Evolutionary conservation across 2,329 filamentous ascomycete species (phyloP).

Genomic region (Curvularia lunata): DNA sequence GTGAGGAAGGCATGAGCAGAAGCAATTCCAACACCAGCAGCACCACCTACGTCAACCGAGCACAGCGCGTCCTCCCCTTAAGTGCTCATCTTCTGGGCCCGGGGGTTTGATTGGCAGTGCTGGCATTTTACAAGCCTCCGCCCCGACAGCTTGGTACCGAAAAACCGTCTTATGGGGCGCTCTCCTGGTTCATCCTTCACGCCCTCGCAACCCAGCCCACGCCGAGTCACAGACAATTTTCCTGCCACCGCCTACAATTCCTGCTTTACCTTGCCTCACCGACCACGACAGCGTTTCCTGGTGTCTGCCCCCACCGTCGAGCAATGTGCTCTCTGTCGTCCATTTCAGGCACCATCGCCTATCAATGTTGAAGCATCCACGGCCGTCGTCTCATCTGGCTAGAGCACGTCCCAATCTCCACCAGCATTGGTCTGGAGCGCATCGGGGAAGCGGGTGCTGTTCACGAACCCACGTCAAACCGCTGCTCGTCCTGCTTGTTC

Average conservation of each 20-base stretch:
- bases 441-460: conserved; percentile 38
- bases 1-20: conserved; percentile 7
- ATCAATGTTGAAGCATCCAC: conserved; percentile 24
- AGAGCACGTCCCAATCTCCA: conserved; percentile 6
- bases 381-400: conserved; percentile 27
- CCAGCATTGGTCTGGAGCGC: background rate
- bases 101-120: conserved; percentile 29
- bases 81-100: conserved; percentile 10
- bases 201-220: conserved; percentile 15
- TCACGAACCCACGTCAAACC: conserved; percentile 25
- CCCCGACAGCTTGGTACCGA: conserved; percentile 46
- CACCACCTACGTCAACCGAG: conserved; percentile 14
- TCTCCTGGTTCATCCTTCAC: conserved; percentile 24
- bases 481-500: conserved; percentile 2
- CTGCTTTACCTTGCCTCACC: background rate
- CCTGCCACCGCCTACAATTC: background rate
- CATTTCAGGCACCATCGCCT: conserved; percentile 3
- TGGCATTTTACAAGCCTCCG: conserved; percentile 22
- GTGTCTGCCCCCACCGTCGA: background rate
- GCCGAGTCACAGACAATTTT: background rate
- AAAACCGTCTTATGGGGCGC: conserved; percentile 34
- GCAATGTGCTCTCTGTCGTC: background rate
- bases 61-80: conserved; percentile 6
- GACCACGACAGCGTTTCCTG: background rate
- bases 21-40: background rate